Percentiles rank a stretch among this genome's conserved stretches.
These are phyloP conservation scores for Phaeosphaeria sp. DNA, from an alignment of 2,329 filamentous ascomycete genomes.

Conservation along the genomic window DNA sequence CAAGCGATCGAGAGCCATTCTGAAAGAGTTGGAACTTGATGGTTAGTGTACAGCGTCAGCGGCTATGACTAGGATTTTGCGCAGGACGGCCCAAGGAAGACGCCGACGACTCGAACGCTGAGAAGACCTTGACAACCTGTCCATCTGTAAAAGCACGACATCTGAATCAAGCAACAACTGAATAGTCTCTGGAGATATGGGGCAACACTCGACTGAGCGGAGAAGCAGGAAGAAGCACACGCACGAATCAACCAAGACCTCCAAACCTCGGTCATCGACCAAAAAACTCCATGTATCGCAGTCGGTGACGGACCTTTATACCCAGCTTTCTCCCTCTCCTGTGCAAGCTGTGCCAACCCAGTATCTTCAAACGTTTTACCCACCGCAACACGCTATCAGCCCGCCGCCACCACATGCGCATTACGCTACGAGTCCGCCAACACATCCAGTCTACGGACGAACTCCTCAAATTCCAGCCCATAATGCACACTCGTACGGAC, in stretches of 20 bases:
- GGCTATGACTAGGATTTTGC: constrained; percentile 24
- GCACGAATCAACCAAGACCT: constrained; percentile 20
- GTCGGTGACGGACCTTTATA: constrained; percentile 18
- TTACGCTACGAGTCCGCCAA: constrained; percentile 22
- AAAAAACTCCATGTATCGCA: constrained; percentile 20
- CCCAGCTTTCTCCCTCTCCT: constrained; percentile 20
- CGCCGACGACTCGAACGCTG: constrained; percentile 23
- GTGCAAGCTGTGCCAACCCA: constrained; percentile 19
- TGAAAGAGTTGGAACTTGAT: constrained; percentile 6
- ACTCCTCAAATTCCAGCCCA: constrained; percentile 24
- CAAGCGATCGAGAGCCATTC: not conserved
- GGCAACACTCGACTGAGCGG: constrained; percentile 21
- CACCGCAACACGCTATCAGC: constrained; percentile 5
- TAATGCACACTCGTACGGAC: constrained; percentile 19
- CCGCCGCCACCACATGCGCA: constrained; percentile 12
- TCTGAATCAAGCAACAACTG: not conserved
- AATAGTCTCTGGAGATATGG: constrained; percentile 14
- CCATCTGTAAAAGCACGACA: not conserved
- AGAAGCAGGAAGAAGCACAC: constrained; percentile 29
- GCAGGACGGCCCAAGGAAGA: constrained; percentile 18
- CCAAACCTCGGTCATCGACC: constrained; percentile 19
- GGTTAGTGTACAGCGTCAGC: constrained; percentile 14
- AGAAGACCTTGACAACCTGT: constrained; percentile 5
- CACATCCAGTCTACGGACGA: constrained; percentile 27
- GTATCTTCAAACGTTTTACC: constrained; percentile 12